Evolutionary conservation across 1,284 basidiomycete species (phyloP).

Genomic region (Irpex lacteus): DNA sequence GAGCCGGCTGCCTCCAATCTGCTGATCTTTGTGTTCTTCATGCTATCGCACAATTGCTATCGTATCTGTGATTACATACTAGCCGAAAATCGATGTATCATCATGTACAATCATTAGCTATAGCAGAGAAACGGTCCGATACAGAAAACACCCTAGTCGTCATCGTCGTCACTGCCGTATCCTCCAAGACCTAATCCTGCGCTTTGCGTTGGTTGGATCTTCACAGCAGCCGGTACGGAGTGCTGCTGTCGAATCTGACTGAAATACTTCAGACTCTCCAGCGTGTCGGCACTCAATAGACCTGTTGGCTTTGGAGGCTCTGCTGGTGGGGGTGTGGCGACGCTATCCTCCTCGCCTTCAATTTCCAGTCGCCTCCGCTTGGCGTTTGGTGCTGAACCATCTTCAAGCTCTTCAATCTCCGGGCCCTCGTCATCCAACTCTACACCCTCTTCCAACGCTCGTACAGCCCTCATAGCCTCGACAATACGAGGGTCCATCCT

Average conservation of each 20-base stretch:
- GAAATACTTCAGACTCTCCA: slow-evolving; percentile 86
- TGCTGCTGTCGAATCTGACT: slow-evolving; percentile 71
- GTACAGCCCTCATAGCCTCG: slow-evolving; percentile 79
- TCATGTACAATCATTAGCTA: slow-evolving; percentile 10
- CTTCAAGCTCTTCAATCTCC: slow-evolving; percentile 25
- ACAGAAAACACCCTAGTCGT: slow-evolving; percentile 20
- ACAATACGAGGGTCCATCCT: slow-evolving; percentile 83
- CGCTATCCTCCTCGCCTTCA: slow-evolving; percentile 25
- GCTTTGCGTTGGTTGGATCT: slow-evolving; percentile 24
- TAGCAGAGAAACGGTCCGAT: not conserved
- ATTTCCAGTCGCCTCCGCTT: slow-evolving; percentile 34
- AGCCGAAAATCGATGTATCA: not conserved
- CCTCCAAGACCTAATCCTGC: slow-evolving; percentile 57
- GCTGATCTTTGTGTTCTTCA: not conserved
- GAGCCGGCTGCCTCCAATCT: not conserved
- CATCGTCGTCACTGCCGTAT: slow-evolving; percentile 79
- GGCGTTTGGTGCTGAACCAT: slow-evolving; percentile 27
- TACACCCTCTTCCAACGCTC: slow-evolving; percentile 84
- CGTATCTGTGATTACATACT: not conserved
- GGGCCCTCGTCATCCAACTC: slow-evolving; percentile 42
- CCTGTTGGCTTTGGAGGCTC: slow-evolving; percentile 41
- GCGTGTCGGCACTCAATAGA: slow-evolving; percentile 73
- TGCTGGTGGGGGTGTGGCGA: slow-evolving; percentile 29
- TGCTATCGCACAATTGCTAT: not conserved
- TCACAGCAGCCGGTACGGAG: slow-evolving; percentile 32